phyloP scores from a whole-genome alignment of 306 rosid species.

The Erythrophleum fordii region DNA sequence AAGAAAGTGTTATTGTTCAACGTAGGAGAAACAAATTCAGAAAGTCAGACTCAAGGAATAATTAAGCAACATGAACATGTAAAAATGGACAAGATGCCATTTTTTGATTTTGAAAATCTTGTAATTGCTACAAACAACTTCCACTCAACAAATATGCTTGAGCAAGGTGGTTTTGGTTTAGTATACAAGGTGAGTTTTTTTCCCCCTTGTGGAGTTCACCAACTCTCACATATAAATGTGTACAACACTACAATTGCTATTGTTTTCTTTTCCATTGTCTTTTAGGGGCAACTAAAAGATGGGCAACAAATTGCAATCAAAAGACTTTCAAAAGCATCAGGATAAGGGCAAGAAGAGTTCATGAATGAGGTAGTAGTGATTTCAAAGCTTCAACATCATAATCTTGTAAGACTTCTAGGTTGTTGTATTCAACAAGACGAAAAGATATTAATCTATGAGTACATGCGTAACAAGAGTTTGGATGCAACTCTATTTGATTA shows the following conservation, averaged over 20 bases:
- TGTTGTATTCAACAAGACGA: neutral
- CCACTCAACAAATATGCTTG: neutral
- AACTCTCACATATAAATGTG: too few relatives aligned
- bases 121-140: constrained; percentile 37
- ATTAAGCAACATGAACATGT: neutral
- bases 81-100: constrained; percentile 22
- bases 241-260: neutral
- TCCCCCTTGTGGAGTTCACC: neutral
- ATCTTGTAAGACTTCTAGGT: neutral
- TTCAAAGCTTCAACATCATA: neutral
- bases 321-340: neutral
- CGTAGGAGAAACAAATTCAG: neutral
- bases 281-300: neutral
- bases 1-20: too few relatives aligned
- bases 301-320: neutral
- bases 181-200: neutral
- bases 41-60: neutral
- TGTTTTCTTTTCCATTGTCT: neutral
- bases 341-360: neutral
- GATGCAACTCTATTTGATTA: neutral
- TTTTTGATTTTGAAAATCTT: constrained; percentile 19
- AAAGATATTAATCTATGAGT: neutral
- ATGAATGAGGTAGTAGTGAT: neutral
- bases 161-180: neutral
- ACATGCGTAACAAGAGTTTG: neutral